Evolutionary conservation across 768 basidiomycete species (phyloP).

Genomic region (Rossbeevera mucosa): DNA sequence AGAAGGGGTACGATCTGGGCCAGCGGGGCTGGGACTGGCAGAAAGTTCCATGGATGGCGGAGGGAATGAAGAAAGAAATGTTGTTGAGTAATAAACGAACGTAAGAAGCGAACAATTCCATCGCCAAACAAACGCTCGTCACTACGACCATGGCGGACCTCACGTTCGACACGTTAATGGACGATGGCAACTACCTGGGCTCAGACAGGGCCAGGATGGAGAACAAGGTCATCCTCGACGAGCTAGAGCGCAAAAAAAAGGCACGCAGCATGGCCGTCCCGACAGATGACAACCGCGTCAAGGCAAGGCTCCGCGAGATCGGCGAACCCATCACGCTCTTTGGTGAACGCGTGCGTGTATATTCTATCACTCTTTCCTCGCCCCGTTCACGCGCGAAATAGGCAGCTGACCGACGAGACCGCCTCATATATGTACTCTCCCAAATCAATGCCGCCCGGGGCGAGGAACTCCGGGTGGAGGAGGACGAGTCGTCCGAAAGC

Average conservation of each 20-base stretch:
- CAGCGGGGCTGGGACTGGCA: slow-evolving; percentile 19
- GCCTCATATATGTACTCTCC: slow-evolving; percentile 89
- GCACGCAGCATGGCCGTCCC: slow-evolving; percentile 91
- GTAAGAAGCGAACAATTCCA: slow-evolving; percentile 27
- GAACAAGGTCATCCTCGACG: slow-evolving; percentile 85
- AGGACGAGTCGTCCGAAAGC: slow-evolving; percentile 62
- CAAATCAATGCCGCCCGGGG: slow-evolving; percentile 89
- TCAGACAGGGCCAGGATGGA: slow-evolving; percentile 72
- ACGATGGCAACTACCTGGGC: slow-evolving; percentile 73
- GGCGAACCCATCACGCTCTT: slow-evolving; percentile 97
- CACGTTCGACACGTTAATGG: slow-evolving; percentile 68
- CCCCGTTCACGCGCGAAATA: slow-evolving; percentile 32
- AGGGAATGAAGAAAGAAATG: background rate
- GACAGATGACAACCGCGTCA: slow-evolving; percentile 93
- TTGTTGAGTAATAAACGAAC: slow-evolving; percentile 15
- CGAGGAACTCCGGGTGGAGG: slow-evolving; percentile 71
- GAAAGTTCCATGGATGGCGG: slow-evolving; percentile 26
- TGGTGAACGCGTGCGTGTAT: slow-evolving; percentile 84
- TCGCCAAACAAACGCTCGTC: slow-evolving; percentile 33
- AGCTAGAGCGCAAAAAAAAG: slow-evolving; percentile 97
- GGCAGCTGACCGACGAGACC: slow-evolving; percentile 95
- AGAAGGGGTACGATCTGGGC: slow-evolving; percentile 28
- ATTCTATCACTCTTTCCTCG: background rate
- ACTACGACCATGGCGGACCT: slow-evolving; percentile 60
- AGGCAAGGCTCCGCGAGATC: slow-evolving; percentile 82